Evolutionary conservation across 805 yeast genomes (phyloP).

Genomic region (Yarrowia yakushimensis): DNA sequence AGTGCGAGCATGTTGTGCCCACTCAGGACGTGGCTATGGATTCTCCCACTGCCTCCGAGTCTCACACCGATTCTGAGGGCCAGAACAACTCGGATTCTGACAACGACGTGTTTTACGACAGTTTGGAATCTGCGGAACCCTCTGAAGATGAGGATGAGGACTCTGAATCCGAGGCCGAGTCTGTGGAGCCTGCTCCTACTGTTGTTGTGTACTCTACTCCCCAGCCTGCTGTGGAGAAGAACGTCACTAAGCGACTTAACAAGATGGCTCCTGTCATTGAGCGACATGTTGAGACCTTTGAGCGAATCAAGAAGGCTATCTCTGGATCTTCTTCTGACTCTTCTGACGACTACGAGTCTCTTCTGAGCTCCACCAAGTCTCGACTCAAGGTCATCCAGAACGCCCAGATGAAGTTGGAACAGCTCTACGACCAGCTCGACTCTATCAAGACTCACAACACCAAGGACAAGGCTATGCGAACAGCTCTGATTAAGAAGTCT

Average conservation of each 20-base stretch:
- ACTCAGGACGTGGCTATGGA: constrained; percentile 5
- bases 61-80: background rate
- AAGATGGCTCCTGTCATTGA: background rate
- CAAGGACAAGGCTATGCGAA: constrained; percentile 12
- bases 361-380: constrained; percentile 27
- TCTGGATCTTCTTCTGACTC: constrained; percentile 8
- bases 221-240: constrained; percentile 14
- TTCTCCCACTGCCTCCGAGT: constrained; percentile 6
- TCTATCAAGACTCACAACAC: constrained; percentile 13
- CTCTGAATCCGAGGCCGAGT: constrained; percentile 26
- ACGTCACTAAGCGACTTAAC: constrained; percentile 14
- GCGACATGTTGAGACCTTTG: constrained; percentile 17
- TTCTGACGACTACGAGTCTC: constrained; percentile 29
- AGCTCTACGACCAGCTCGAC: constrained; percentile 32
- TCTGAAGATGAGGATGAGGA: constrained; percentile 27
- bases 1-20: background rate
- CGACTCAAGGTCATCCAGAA: constrained; percentile 33
- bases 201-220: constrained; percentile 23
- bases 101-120: constrained; percentile 9
- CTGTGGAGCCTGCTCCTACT: constrained; percentile 4
- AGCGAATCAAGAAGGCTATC: constrained; percentile 9
- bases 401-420: constrained; percentile 32
- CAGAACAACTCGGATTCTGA: background rate
- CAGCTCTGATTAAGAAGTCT: constrained; percentile 16
- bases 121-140: constrained; percentile 22